A percentile compares a stretch with the other conserved stretches of the same genome.
Conservation (phyloP, 306 rosid species). For the Myrica gale region DNA sequence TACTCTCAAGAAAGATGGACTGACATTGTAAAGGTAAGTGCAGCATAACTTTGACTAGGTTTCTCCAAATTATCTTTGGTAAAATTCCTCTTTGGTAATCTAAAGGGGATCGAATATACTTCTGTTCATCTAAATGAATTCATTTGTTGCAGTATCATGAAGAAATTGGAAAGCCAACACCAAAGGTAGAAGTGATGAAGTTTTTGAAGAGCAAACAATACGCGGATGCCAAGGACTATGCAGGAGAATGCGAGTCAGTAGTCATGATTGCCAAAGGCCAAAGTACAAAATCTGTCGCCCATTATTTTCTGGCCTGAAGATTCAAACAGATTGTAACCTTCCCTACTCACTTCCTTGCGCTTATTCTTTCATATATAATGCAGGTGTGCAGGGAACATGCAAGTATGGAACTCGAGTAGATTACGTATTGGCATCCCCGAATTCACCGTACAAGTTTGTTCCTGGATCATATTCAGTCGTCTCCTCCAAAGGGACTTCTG, state of each 20-base stretch:
- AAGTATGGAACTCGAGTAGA: slow-evolving; percentile 96
- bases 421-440: slow-evolving; percentile 73
- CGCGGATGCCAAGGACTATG: slow-evolving; percentile 70
- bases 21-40: slow-evolving; percentile 79
- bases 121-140: neutral
- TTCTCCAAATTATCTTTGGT: neutral
- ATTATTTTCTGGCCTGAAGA: slow-evolving; percentile 34
- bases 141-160: slow-evolving; percentile 60
- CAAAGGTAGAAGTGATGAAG: slow-evolving; percentile 79
- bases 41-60: neutral
- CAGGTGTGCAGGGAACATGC: slow-evolving; percentile 97
- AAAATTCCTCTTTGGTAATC: too few species aligned
- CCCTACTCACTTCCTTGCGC: too few species aligned
- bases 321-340: slow-evolving; percentile 42
- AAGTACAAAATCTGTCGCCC: slow-evolving; percentile 48
- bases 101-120: neutral
- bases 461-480: slow-evolving; percentile 84
- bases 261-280: slow-evolving; percentile 99
- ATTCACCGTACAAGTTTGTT: slow-evolving; percentile 65
- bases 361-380: neutral
- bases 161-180: slow-evolving; percentile 83
- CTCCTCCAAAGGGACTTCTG: slow-evolving; percentile 97
- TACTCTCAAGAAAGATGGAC: slow-evolving; percentile 95
- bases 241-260: slow-evolving; percentile 78
- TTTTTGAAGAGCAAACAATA: slow-evolving; percentile 66